phyloP scores from a whole-genome alignment of 1,284 basidiomycete species.

The Cystobasidiaceae sp. region DNA sequence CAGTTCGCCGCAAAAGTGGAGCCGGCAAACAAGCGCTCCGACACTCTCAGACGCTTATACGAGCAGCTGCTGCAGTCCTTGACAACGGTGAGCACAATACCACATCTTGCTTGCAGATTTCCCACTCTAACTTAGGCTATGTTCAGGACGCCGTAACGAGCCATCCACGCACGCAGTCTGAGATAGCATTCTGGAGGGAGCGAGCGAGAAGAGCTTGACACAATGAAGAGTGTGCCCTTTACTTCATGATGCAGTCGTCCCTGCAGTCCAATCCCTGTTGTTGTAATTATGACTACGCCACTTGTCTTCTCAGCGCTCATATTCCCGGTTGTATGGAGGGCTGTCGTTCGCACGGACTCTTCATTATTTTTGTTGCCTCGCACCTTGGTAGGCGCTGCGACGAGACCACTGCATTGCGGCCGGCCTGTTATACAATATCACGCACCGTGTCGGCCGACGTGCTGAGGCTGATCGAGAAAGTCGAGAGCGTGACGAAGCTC shows the following conservation, averaged over 20 bases:
- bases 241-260: too few relatives aligned
- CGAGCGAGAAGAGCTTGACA: conserved; percentile 18
- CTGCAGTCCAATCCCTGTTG: not conserved
- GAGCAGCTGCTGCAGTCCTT: conserved; percentile 70
- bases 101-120: not conserved
- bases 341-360: too few relatives aligned
- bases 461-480: too few relatives aligned
- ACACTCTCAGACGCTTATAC: conserved; percentile 66
- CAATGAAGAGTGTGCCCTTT: not conserved
- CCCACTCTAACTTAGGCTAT: not conserved
- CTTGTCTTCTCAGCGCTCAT: too few relatives aligned
- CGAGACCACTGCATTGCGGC: too few relatives aligned
- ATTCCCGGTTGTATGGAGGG: too few relatives aligned
- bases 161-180: conserved; percentile 57
- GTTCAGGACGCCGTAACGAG: conserved; percentile 46
- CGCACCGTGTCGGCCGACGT: too few relatives aligned
- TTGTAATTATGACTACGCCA: not conserved
- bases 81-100: conserved; percentile 55
- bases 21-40: conserved; percentile 60
- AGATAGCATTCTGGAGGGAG: conserved; percentile 58
- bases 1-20: conserved; percentile 64
- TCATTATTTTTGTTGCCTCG: too few relatives aligned
- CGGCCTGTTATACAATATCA: too few relatives aligned
- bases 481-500: too few relatives aligned
- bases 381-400: too few relatives aligned